Conservation (phyloP, 1,284 basidiomycete genomes). For the Sanguinoderma infundibulare region DNA sequence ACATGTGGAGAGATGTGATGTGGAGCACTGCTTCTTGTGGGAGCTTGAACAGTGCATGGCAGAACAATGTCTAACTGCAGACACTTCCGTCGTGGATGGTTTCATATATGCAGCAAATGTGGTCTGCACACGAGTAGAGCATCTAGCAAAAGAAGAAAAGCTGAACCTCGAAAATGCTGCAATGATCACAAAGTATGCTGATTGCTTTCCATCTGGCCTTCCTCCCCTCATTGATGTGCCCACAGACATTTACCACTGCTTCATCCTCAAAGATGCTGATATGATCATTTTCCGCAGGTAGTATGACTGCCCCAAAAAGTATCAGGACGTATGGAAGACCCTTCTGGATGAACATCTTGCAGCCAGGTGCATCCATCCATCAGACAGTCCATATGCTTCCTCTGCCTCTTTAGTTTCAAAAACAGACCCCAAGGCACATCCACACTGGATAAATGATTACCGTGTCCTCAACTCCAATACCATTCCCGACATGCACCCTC, state of each 20-base stretch:
- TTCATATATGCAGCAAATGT: neutral
- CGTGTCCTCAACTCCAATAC: slow-evolving; percentile 42
- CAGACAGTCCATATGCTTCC: slow-evolving; percentile 28
- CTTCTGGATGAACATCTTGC: slow-evolving; percentile 23
- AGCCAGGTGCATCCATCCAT: slow-evolving; percentile 11
- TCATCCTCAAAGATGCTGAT: slow-evolving; percentile 27
- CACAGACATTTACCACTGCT: slow-evolving; percentile 20
- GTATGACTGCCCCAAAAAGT: slow-evolving; percentile 30
- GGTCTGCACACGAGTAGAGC: neutral
- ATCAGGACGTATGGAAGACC: slow-evolving; percentile 18
- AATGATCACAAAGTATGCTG: slow-evolving; percentile 6
- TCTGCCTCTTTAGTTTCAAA: slow-evolving; percentile 46
- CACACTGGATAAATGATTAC: slow-evolving; percentile 47
- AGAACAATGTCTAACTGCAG: neutral
- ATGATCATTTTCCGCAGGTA: slow-evolving; percentile 17
- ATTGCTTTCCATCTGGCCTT: slow-evolving; percentile 16
- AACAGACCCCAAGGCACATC: slow-evolving; percentile 35
- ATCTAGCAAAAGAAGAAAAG: neutral
- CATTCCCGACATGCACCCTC: slow-evolving; percentile 37
- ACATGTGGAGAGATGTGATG: too few species aligned
- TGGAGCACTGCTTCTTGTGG: neutral
- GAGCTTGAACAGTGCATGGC: neutral
- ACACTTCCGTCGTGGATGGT: neutral
- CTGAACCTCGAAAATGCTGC: neutral
- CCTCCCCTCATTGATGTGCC: slow-evolving; percentile 24